Base-by-base conservation (phyloP, 257 asterid species). In the Thymus quinquecostatus region DNA sequence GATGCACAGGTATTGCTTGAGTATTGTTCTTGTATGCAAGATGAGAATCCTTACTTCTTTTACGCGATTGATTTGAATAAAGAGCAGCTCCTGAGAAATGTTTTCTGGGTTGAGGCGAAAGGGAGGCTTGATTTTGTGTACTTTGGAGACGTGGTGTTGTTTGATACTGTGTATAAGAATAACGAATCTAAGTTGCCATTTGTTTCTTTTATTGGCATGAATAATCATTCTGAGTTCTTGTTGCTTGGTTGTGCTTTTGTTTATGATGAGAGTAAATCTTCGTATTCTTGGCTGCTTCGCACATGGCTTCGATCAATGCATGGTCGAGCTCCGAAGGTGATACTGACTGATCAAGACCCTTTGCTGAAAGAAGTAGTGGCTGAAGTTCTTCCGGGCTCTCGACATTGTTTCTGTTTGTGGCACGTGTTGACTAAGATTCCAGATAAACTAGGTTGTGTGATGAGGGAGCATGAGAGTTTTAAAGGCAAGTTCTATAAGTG, bases 331-430 rank as follows among this genome's bases (percentile, higher is more conserved):
- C 92, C 92, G 27, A 84, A 82, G 66, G 85, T 86, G 64, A 79
- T 84, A 63, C 55, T 84, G 73, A 82, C 89, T 60, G 87, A 86
- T 57, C 86, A 84, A 80, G 87, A 77, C 71, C 63, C 70, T 11
- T 57, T 40, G 47, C 58, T 86, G 70, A 74, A 80, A 73, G 87
- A 80, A 75, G 86, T 80, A 54, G 53, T 84, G 13, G 82, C 75
- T 38, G 85, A 84, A 54, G 82, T 80, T 66, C 79, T 86, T 40
- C 85, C 87, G 0, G 74, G 48, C 61, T 84, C 89, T 64, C 82
- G 78, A 61, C 89, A 82, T 71, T 82, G 81, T 75, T 84, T 71
- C 72, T 82, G 84, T 74, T 69, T 86, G 78, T 83, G 86, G 88
- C 86, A 80, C 49, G 69, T 86, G 58, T 66, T 81, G 78, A 68